Percentiles rank a stretch among this genome's conserved stretches.
Conservation (phyloP, 495 filamentous ascomycete species). For the Trichoderma virens region DNA sequence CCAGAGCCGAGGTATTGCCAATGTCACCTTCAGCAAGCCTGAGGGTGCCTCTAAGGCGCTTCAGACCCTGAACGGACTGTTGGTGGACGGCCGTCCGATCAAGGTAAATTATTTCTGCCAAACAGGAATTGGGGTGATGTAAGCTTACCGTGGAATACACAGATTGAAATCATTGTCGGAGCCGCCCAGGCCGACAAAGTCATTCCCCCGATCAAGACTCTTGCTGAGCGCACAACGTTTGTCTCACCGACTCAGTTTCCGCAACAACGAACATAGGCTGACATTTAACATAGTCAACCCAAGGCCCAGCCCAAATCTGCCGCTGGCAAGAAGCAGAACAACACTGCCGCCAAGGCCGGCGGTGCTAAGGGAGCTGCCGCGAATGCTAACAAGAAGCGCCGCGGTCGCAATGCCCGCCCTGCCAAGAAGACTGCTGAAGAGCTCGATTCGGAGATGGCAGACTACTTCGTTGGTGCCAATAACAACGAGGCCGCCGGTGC, state of each 20-base stretch:
- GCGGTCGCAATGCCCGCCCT: slow-evolving; percentile 51
- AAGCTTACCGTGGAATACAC: slow-evolving; percentile 18
- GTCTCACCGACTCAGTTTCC: not conserved
- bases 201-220: slow-evolving; percentile 58
- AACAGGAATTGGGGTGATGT: not conserved
- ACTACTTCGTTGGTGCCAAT: slow-evolving; percentile 60
- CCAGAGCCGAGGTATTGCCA: slow-evolving; percentile 77
- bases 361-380: slow-evolving; percentile 33
- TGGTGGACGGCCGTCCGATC: slow-evolving; percentile 83
- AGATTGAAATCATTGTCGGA: slow-evolving; percentile 88
- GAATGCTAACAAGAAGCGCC: slow-evolving; percentile 45
- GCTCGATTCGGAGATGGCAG: slow-evolving; percentile 87
- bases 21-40: slow-evolving; percentile 58
- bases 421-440: slow-evolving; percentile 90
- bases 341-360: slow-evolving; percentile 25
- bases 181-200: slow-evolving; percentile 57
- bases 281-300: slow-evolving; percentile 35
- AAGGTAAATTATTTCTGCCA: slow-evolving; percentile 50
- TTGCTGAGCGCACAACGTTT: slow-evolving; percentile 81
- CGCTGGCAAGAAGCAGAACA: slow-evolving; percentile 55
- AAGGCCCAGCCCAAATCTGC: slow-evolving; percentile 82
- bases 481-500: slow-evolving; percentile 37
- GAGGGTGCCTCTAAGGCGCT: slow-evolving; percentile 76
- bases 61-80: slow-evolving; percentile 72
- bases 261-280: slow-evolving; percentile 13